Evolutionary conservation across 192 early-diverging fungal genomes (phyloP).

Genomic region (Chytriomyces sp.): DNA sequence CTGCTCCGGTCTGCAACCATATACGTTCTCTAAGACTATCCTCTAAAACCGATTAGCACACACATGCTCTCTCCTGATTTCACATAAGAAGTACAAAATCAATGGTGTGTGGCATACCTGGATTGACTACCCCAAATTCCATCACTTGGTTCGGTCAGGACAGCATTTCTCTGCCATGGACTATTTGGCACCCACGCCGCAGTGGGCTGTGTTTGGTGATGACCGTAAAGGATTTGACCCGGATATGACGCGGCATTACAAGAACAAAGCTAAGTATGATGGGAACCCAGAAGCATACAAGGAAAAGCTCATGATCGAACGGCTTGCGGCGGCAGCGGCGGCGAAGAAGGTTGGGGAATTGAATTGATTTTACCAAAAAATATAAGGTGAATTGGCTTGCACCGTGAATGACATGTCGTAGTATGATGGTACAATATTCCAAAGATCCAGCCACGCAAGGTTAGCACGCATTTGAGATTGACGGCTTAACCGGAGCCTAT

Average conservation of each 20-base stretch:
- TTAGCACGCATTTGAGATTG: too few species aligned
- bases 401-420: too few species aligned
- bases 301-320: neutral
- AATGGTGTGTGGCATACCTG: constrained; percentile 71
- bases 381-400: too few species aligned
- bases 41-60: constrained; percentile 40
- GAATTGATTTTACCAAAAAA: too few species aligned
- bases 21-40: too few species aligned
- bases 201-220: constrained; percentile 70
- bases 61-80: constrained; percentile 68
- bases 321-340: neutral
- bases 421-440: too few species aligned
- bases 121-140: constrained; percentile 74
- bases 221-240: constrained; percentile 72
- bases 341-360: neutral
- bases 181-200: constrained; percentile 69
- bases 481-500: too few species aligned
- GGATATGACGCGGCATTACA: constrained; percentile 64
- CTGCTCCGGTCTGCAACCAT: too few species aligned
- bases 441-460: too few species aligned
- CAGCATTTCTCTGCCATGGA: constrained; percentile 60
- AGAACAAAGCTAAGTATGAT: constrained; percentile 50
- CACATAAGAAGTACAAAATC: constrained; percentile 66
- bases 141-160: constrained; percentile 49
- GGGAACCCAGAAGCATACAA: constrained; percentile 19